Conservation (phyloP, 371 early-diverging fungal genomes). For the Phascolomyces articulosus region DNA sequence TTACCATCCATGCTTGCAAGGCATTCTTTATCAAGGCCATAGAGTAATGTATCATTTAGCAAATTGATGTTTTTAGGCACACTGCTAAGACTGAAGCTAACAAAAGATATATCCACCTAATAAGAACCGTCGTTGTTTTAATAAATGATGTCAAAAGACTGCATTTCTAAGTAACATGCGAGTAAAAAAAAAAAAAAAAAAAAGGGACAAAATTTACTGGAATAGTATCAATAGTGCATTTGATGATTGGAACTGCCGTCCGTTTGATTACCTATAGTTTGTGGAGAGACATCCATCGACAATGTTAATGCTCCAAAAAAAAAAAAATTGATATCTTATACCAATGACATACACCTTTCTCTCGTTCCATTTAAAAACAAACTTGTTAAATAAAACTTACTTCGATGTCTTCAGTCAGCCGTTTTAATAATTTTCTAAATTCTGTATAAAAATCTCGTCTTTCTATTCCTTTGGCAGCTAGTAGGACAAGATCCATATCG, state of each 20-base stretch:
- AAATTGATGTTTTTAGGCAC: conserved; percentile 26
- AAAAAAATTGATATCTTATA: too few relatives aligned
- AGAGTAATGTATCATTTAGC: conserved; percentile 32
- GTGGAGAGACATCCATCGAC: too few relatives aligned
- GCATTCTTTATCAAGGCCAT: conserved; percentile 28
- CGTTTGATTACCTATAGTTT: conserved; percentile 24
- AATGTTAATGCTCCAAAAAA: too few relatives aligned
- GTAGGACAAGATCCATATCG: conserved; percentile 44
- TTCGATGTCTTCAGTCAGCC: conserved; percentile 21
- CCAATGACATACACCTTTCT: too few relatives aligned
- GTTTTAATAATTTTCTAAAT: conserved; percentile 21
- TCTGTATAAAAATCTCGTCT: conserved; percentile 24
- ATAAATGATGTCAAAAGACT: not conserved
- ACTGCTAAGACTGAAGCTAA: conserved; percentile 18
- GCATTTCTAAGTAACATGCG: not conserved
- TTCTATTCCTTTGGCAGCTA: conserved; percentile 22
- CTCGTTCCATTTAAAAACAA: too few relatives aligned
- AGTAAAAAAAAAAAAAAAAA: too few relatives aligned
- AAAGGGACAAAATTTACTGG: conserved; percentile 19
- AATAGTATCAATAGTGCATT: conserved; percentile 33
- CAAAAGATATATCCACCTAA: conserved; percentile 50
- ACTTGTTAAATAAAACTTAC: conserved; percentile 27
- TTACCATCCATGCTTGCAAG: conserved; percentile 48
- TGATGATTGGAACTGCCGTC: conserved; percentile 48
- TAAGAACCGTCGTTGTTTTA: too few relatives aligned